Conservation (phyloP, 2,329 filamentous ascomycete species). For the Ilyonectria mors-panacis region DNA sequence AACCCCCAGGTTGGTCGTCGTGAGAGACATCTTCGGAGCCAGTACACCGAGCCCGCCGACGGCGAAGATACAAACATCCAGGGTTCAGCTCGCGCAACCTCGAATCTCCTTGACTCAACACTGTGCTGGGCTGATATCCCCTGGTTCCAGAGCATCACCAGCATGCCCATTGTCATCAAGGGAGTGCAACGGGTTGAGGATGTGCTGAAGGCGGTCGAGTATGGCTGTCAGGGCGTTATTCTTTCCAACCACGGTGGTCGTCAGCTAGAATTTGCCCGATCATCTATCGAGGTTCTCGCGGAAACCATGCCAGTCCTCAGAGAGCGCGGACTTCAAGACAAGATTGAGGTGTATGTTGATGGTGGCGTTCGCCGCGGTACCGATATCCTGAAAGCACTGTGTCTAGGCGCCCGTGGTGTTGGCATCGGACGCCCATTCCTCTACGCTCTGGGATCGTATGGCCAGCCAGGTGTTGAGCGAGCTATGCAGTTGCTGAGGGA, state of each 20-base stretch:
- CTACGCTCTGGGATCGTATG: constrained; percentile 96
- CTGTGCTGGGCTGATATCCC: constrained; percentile 94
- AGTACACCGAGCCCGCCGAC: constrained; percentile 87
- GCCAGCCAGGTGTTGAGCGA: constrained; percentile 86
- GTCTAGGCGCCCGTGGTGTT: constrained; percentile 90
- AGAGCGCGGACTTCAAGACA: constrained; percentile 78
- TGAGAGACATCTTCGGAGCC: constrained; percentile 98
- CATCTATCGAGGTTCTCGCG: constrained; percentile 89
- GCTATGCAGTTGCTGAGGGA: constrained; percentile 95
- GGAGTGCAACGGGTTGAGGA: constrained; percentile 97
- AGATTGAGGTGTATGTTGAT: constrained; percentile 91
- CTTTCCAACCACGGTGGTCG: constrained; percentile 96
- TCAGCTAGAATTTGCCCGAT: constrained; percentile 92
- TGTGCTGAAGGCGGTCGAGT: constrained; percentile 85
- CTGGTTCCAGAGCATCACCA: constrained; percentile 92
- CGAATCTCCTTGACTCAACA: constrained; percentile 93
- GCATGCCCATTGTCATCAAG: constrained; percentile 96
- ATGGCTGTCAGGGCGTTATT: constrained; percentile 89
- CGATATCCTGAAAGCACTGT: constrained; percentile 95
- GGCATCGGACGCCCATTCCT: constrained; percentile 96
- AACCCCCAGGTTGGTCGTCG: constrained; percentile 94
- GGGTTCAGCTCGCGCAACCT: constrained; percentile 94
- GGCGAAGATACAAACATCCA: constrained; percentile 87
- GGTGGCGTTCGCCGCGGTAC: constrained; percentile 92
- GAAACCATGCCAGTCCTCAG: constrained; percentile 93